Evolutionary conservation across 305 asterid species (phyloP), one percentile per base, ranked within the genome.

Genomic region (Fraxinus ornus): DNA sequence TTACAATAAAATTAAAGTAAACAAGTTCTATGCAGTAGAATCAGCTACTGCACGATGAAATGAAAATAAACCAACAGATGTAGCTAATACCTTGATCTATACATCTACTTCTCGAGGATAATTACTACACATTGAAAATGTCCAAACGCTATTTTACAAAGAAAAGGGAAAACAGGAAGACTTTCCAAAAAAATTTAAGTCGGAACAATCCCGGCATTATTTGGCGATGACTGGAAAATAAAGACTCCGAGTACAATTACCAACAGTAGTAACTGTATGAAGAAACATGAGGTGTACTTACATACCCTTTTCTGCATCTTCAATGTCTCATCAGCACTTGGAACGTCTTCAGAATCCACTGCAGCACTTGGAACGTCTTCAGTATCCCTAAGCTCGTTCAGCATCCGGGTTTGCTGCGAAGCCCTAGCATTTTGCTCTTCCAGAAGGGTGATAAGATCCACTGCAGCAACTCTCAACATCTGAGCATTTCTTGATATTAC

Each of bases 271-370:
- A 94, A 62, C 89, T 94, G 99, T 79, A 88, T 55, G 12, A 90
- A 21, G 77, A 92, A 88, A 86, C 89, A 92, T 7, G 78, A 86
- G 24, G 89, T 73, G 84, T 93, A 90, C 92, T 94, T 94, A 35
- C 83, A 87, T 2, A 91, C 89, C 30, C 84, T 84, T 19, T 80
- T 87, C 85, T 88, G 91, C 76, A 92, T 85, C 66, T n/a, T 55
- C 10, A n/a, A 55, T n/a, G 26, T 55, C 24, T 55, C 64, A 6
- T 19, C 26, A 7, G 26, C 66, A 55, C 24, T n/a, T 6, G 66
- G 26, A n/a, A 19, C 10, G 66, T 55, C 66, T 55, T 55, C 66
- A 55, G 66, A 55, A 55, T 55, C 66, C 66, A 55, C 66, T 6
- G 66, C 26, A 19, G 66, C 66, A 55, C 26, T 55, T 55, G 66